These are phyloP conservation scores for Didymella pomorum DNA, from an alignment of 2,329 filamentous ascomycete species.

Conservation along the genomic window DNA sequence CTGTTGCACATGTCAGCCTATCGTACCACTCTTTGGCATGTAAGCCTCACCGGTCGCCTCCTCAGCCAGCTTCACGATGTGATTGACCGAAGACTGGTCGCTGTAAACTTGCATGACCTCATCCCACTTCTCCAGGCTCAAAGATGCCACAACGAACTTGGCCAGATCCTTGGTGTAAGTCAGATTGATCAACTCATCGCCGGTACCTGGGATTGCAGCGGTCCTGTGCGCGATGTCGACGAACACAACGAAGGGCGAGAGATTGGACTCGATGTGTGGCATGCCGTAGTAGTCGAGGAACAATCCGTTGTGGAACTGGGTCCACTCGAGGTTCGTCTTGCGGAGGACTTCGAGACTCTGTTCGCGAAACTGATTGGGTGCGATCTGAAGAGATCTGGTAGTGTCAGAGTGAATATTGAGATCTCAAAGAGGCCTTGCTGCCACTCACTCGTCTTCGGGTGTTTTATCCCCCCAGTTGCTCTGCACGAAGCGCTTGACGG, in stretches of 20 bases:
- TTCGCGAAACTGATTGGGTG: constrained; percentile 18
- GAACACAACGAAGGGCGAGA: constrained; percentile 22
- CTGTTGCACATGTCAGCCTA: constrained; percentile 30
- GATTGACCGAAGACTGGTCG: constrained; percentile 56
- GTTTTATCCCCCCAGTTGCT: constrained; percentile 26
- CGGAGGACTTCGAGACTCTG: constrained; percentile 23
- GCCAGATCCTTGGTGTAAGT: constrained; percentile 32
- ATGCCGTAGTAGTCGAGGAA: constrained; percentile 46
- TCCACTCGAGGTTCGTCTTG: constrained; percentile 38
- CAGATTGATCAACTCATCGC: constrained; percentile 24
- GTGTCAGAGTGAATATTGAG: background rate
- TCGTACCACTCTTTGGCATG: too few relatives aligned
- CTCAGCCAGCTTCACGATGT: constrained; percentile 55
- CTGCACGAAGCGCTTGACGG: constrained; percentile 27
- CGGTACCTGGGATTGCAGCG: constrained; percentile 30
- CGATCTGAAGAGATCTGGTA: constrained; percentile 14
- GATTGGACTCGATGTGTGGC: constrained; percentile 32
- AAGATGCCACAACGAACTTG: constrained; percentile 24
- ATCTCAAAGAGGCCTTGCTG: background rate
- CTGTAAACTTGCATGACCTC: constrained; percentile 38
- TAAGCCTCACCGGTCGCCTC: constrained; percentile 34
- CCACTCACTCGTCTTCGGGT: constrained; percentile 25
- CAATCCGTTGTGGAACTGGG: constrained; percentile 34
- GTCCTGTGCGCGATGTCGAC: constrained; percentile 27
- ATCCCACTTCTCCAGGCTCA: constrained; percentile 45